phyloP scores from a whole-genome alignment of 768 basidiomycete genomes.

The Mycena alexandri region DNA sequence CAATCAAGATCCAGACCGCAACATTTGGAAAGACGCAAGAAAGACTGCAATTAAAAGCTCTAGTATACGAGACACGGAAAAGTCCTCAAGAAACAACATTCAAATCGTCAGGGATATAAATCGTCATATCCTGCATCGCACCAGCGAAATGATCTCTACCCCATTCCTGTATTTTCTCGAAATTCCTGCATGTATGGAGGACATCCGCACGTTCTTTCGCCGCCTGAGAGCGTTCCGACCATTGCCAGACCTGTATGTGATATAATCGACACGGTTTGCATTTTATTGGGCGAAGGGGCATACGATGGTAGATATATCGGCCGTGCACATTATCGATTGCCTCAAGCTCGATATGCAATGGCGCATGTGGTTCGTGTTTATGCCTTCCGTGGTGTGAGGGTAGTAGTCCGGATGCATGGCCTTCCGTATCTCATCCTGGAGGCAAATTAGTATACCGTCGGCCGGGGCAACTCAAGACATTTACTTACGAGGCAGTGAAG shows the following conservation, averaged over 20 bases:
- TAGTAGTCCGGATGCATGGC: constrained; percentile 42
- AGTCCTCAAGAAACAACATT: constrained; percentile 5
- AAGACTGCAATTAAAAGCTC: background rate
- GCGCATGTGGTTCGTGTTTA: constrained; percentile 40
- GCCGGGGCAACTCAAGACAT: background rate
- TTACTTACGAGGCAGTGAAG: constrained; percentile 44
- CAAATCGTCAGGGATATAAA: constrained; percentile 41
- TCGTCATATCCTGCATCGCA: constrained; percentile 40
- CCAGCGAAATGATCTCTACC: constrained; percentile 32
- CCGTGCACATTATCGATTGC: constrained; percentile 42
- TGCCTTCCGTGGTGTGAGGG: constrained; percentile 35
- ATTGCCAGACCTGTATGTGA: constrained; percentile 40
- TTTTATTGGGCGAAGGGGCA: background rate
- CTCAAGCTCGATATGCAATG: constrained; percentile 43
- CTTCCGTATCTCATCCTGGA: constrained; percentile 41
- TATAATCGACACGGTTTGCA: background rate
- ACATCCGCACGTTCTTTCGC: constrained; percentile 40
- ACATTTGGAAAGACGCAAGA: background rate
- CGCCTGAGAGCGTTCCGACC: constrained; percentile 39
- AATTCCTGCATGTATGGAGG: constrained; percentile 42
- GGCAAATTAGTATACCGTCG: constrained; percentile 2
- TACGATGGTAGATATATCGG: constrained; percentile 42
- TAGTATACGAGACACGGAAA: background rate
- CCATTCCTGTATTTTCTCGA: constrained; percentile 37
- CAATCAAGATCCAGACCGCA: no score